phyloP scores from a whole-genome alignment of 352 stramenopile species.

The Sclerospora graminicola region DNA sequence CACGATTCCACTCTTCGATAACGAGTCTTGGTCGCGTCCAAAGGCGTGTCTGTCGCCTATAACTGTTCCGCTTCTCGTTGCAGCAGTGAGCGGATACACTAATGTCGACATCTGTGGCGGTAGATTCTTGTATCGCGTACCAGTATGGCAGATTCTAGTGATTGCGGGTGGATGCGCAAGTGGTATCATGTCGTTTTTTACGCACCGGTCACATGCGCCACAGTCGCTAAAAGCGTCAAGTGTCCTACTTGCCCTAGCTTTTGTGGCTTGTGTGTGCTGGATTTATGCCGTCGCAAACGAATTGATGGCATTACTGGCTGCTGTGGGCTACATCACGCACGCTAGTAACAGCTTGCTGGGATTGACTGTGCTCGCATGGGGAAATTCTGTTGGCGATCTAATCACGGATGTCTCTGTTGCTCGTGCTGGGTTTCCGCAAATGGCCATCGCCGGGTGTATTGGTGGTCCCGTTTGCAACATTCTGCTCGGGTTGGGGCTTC shows the following conservation, averaged over 20 bases:
- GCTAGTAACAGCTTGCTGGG: conserved; percentile 67
- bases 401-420: conserved; percentile 80
- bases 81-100: conserved; percentile 40
- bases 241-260: conserved; percentile 57
- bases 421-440: conserved; percentile 67
- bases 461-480: conserved; percentile 80
- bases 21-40: conserved; percentile 62
- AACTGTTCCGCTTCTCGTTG: conserved; percentile 80
- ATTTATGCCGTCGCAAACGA: conserved; percentile 87
- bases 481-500: conserved; percentile 63
- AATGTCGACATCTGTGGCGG: conserved; percentile 14
- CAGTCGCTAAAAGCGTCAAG: conserved; percentile 33
- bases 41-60: conserved; percentile 78
- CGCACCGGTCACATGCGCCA: conserved; percentile 49
- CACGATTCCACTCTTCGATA: conserved; percentile 61
- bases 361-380: conserved; percentile 74
- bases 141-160: conserved; percentile 32
- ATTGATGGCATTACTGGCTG: conserved; percentile 71
- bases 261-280: conserved; percentile 84
- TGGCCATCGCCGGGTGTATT: conserved; percentile 81
- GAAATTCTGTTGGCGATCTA: conserved; percentile 76
- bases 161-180: conserved; percentile 28
- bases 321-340: conserved; percentile 64
- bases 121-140: conserved; percentile 16
- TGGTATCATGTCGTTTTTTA: conserved; percentile 53